These are phyloP conservation scores for Cercospora canescens DNA, from an alignment of 2,329 filamentous ascomycete species.

Conservation along the genomic window DNA sequence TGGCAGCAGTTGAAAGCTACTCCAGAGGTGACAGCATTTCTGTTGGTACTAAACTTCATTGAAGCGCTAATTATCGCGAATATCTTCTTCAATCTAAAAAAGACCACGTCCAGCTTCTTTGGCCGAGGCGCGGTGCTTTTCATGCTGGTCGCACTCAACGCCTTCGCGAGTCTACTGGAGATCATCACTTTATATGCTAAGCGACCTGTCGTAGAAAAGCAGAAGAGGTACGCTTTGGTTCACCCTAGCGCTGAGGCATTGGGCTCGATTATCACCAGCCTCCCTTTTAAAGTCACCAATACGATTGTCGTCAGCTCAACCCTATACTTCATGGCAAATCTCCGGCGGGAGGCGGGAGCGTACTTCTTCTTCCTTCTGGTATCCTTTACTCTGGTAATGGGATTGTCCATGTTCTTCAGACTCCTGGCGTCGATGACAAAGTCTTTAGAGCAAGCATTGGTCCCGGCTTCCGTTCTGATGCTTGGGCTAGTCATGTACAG, in stretches of 20 bases:
- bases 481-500: conserved; percentile 65
- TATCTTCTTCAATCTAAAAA: conserved; percentile 56
- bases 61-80: conserved; percentile 64
- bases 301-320: no score
- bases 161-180: conserved; percentile 58
- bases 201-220: conserved; percentile 49
- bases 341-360: conserved; percentile 38
- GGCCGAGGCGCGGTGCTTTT: conserved; percentile 60
- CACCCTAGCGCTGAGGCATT: no score
- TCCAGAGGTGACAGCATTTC: conserved; percentile 49
- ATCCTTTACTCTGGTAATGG: conserved; percentile 62
- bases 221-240: conserved; percentile 47
- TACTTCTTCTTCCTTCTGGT: conserved; percentile 68
- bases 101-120: conserved; percentile 55
- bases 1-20: conserved; percentile 58
- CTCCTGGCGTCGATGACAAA: conserved; percentile 60
- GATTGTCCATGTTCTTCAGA: conserved; percentile 59
- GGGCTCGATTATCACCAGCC: no score
- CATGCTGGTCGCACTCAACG: conserved; percentile 61
- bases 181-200: no score
- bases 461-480: conserved; percentile 54
- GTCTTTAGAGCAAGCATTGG: conserved; percentile 24
- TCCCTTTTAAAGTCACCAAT: no score
- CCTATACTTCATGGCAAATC: conserved; percentile 56
- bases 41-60: conserved; percentile 51